Conservation (phyloP, 805 yeast genomes). For the Lipomyces spencermartinsiae region DNA sequence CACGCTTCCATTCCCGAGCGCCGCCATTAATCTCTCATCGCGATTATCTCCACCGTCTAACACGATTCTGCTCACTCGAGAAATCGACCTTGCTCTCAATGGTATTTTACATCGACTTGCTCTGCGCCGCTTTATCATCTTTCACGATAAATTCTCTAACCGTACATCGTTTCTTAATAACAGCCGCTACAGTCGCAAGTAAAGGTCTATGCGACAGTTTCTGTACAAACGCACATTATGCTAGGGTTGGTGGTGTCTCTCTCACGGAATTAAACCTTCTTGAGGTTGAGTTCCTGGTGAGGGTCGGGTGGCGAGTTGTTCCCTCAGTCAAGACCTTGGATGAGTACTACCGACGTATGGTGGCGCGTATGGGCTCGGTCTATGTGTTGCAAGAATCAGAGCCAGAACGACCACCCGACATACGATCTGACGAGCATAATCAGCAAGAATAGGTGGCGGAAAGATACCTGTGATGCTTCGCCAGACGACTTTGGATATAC, state of each 20-base stretch:
- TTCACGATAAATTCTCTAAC: conserved; percentile 90
- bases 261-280: conserved; percentile 80
- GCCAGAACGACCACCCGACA: neutral
- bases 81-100: conserved; percentile 80
- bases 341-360: conserved; percentile 47
- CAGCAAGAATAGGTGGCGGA: neutral
- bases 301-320: conserved; percentile 79
- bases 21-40: conserved; percentile 87
- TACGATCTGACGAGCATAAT: neutral
- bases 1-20: conserved; percentile 91
- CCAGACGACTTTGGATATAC: neutral
- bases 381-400: conserved; percentile 36
- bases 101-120: conserved; percentile 87
- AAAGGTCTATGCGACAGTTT: conserved; percentile 93
- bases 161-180: conserved; percentile 86
- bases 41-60: conserved; percentile 75
- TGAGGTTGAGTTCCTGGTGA: conserved; percentile 82
- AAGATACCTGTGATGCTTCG: neutral
- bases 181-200: conserved; percentile 89
- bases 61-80: conserved; percentile 84
- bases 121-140: conserved; percentile 75
- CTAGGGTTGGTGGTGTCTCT: conserved; percentile 94
- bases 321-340: conserved; percentile 52
- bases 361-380: conserved; percentile 40
- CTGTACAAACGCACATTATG: conserved; percentile 91